phyloP scores from a whole-genome alignment of 2,329 filamentous ascomycete genomes.

The Colletotrichum sp. region DNA sequence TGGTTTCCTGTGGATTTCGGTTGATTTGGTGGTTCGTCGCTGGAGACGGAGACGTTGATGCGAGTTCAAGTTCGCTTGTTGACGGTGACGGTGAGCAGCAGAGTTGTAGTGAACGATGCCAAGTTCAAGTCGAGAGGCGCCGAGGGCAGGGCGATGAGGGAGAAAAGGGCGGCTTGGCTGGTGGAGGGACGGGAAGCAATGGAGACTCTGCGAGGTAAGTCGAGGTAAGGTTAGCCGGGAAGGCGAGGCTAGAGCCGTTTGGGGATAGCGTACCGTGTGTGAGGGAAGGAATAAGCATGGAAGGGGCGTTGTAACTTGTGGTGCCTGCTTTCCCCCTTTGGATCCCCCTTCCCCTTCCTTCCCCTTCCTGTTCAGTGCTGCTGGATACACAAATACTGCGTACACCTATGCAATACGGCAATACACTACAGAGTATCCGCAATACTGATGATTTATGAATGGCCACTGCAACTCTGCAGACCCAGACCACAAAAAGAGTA shows the following conservation, averaged over 20 bases:
- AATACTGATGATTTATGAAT: neutral
- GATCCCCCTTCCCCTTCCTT: neutral
- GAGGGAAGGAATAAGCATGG: conserved; percentile 13
- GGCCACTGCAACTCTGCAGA: neutral
- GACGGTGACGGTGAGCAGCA: neutral
- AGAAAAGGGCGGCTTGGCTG: neutral
- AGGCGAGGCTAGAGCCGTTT: neutral
- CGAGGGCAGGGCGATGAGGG: neutral
- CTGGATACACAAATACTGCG: neutral
- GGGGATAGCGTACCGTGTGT: neutral
- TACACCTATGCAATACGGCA: neutral
- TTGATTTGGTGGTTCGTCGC: neutral
- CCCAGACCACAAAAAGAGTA: neutral
- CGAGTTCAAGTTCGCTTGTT: neutral
- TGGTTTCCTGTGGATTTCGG: neutral
- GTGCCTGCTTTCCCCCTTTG: neutral
- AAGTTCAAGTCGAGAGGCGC: neutral
- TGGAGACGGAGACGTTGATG: neutral
- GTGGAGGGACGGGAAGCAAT: conserved; percentile 21
- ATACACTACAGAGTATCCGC: neutral
- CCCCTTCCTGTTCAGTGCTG: neutral
- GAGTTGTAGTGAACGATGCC: neutral
- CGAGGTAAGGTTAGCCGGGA: conserved; percentile 17
- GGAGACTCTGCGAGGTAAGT: conserved; percentile 7
- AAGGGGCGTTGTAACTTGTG: neutral